Percentiles rank a stretch among this genome's conserved stretches.
These are phyloP conservation scores for Colletotrichum incanum DNA, from an alignment of 2,329 filamentous ascomycete species.

Conservation along the genomic window DNA sequence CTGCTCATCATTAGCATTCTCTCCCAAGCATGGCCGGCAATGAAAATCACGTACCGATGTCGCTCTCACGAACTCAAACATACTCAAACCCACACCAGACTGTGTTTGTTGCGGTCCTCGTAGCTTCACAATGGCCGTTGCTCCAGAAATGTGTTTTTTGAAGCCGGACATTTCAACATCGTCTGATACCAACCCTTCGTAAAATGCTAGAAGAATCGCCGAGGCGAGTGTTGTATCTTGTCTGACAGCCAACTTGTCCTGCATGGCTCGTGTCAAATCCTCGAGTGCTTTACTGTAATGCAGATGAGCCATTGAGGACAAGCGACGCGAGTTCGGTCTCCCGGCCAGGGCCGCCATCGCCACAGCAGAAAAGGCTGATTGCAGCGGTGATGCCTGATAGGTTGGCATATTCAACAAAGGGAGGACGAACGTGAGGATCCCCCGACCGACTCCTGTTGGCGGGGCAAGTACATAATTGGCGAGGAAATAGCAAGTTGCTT, in stretches of 20 bases:
- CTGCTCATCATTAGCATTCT: constrained; percentile 19
- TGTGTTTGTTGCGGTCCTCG: constrained; percentile 42
- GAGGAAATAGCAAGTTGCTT: constrained; percentile 47
- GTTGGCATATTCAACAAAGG: constrained; percentile 43
- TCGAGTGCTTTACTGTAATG: constrained; percentile 46
- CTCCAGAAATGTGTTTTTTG: constrained; percentile 46
- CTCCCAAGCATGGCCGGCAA: too few relatives aligned
- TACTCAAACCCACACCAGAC: constrained; percentile 44
- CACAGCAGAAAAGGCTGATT: constrained; percentile 46
- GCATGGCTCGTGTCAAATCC: constrained; percentile 45
- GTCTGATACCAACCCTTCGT: constrained; percentile 46
- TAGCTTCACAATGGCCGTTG: constrained; percentile 45
- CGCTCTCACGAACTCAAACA: constrained; percentile 48
- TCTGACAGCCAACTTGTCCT: constrained; percentile 42
- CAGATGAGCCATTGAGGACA: constrained; percentile 44
- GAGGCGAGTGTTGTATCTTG: constrained; percentile 46
- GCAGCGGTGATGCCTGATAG: constrained; percentile 45
- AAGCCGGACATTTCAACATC: constrained; percentile 43
- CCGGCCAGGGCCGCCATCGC: constrained; percentile 47
- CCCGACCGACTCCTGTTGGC: constrained; percentile 42
- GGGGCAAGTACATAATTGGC: constrained; percentile 47
- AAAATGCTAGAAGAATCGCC: constrained; percentile 47
- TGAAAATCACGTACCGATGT: constrained; percentile 42
- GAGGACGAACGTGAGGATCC: constrained; percentile 46
- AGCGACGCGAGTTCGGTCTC: constrained; percentile 44